Percentiles rank a stretch among this genome's conserved stretches.
These are phyloP conservation scores for Podosphaera fusca DNA, from an alignment of 2,329 filamentous ascomycete genomes.

Conservation along the genomic window DNA sequence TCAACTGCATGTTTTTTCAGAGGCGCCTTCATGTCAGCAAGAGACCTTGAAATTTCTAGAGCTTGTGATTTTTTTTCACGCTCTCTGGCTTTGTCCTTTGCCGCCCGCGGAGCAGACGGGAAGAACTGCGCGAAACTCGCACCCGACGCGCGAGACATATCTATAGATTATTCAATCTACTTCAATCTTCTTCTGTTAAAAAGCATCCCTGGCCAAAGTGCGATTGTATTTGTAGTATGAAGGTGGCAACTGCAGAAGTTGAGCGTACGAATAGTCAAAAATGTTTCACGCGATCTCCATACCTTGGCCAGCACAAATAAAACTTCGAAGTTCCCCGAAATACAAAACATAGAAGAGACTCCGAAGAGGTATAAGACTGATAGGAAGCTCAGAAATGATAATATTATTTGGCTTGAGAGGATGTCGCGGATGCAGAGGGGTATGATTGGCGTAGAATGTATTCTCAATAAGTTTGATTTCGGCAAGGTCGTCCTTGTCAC, in stretches of 20 bases:
- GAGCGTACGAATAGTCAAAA: not conserved
- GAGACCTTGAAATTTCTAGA: slow-evolving; percentile 13
- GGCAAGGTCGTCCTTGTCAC: not conserved
- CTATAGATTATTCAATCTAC: slow-evolving; percentile 20
- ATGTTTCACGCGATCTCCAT: not conserved
- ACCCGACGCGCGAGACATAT: slow-evolving; percentile 55
- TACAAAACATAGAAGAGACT: not conserved
- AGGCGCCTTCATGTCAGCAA: slow-evolving; percentile 17
- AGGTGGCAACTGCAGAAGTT: not conserved
- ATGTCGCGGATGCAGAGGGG: not conserved
- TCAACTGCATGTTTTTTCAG: slow-evolving; percentile 13
- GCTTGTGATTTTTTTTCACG: slow-evolving; percentile 29
- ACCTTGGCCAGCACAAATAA: not conserved
- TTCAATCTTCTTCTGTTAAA: slow-evolving; percentile 13
- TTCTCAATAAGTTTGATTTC: not conserved
- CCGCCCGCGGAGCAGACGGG: slow-evolving; percentile 41
- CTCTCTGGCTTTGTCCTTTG: slow-evolving; percentile 33
- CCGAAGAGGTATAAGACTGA: not conserved
- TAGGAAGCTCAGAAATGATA: not conserved
- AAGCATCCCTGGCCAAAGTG: slow-evolving; percentile 14
- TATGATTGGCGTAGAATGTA: not conserved
- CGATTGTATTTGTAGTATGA: slow-evolving; percentile 11
- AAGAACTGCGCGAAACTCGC: slow-evolving; percentile 76
- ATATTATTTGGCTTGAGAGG: not conserved
- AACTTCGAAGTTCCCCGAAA: too few relatives aligned